phyloP scores from a whole-genome alignment of 495 filamentous ascomycete genomes.

The Xylaria castorea region DNA sequence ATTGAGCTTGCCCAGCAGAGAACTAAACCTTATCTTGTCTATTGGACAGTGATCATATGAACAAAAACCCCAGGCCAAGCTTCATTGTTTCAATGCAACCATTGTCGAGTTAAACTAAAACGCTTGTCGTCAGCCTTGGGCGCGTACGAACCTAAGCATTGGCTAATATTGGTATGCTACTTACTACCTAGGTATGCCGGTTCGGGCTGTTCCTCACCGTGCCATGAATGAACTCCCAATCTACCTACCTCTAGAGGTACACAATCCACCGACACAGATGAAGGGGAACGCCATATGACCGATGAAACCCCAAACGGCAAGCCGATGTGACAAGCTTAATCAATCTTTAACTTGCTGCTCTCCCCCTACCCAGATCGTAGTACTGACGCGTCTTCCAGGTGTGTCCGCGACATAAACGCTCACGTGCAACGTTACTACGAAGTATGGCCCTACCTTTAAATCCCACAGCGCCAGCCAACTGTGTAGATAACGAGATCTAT shows the following conservation, averaged over 20 bases:
- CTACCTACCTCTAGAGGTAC: background rate
- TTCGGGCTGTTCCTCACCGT: background rate
- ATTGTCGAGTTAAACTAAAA: constrained; percentile 1
- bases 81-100: constrained; percentile 14
- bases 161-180: constrained; percentile 1
- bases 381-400: background rate
- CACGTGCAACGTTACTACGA: constrained; percentile 22
- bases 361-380: background rate
- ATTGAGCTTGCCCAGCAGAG: background rate
- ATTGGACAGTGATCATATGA: constrained; percentile 14
- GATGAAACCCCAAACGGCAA: constrained; percentile 17
- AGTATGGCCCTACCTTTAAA: background rate
- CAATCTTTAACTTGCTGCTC: background rate
- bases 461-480: background rate
- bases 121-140: constrained; percentile 8
- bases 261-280: background rate
- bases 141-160: background rate
- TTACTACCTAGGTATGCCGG: background rate
- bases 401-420: constrained; percentile 1
- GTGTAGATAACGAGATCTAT: background rate
- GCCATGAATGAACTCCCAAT: background rate
- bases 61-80: constrained; percentile 7
- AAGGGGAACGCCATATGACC: constrained; percentile 12
- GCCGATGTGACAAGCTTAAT: constrained; percentile 11
- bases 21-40: constrained; percentile 16